Evolutionary conservation across 257 asterid species (phyloP), one percentile per base, ranked within the genome.

Genomic region (Primulina tabacum): DNA sequence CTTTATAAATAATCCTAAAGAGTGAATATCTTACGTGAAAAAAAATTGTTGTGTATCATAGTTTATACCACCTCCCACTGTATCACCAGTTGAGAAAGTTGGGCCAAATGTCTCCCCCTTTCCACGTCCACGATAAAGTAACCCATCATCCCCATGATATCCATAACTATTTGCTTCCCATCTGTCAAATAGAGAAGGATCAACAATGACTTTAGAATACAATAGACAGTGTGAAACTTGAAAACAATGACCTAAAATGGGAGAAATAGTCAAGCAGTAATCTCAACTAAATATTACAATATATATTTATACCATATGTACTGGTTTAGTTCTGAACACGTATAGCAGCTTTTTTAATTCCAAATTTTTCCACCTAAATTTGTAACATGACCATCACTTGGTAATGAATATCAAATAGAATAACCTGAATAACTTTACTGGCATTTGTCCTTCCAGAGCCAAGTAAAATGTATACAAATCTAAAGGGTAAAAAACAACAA

Each of bases 101-200:
- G 99, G 96, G 53, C 97, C 97, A 81, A 94, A 94, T 7, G 84
- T 21, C 58, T 91, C 99, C 75, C 99, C 99, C 72, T 88, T 91
- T 62, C 84, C 97, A 43, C 84, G 92, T 52, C 99, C 99, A 71
- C 87, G 96, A 75, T 91, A 91, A 64, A 94, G 93, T 63, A 81
- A 80, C 26, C 97, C 97, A 77, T 91, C 97, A 76, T 88, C 97
- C 43, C 97, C 97, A 70, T 86, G 97, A 85, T 94, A 94, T 62
- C 99, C 99, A 20, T 71, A 91, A 77, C 93, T 94, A 80, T 91
- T 91, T 62, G 95, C 79, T 75, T 91, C 98, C 98, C 96, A 94
- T 62, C 99, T 94, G 88, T 71, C 55, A 43, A n/a, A 40, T 40
- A 40, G 50, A 43, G 6, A 68, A 77, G 61, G 73, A 68, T 32